Evolutionary conservation across 164 flowering plant species (phyloP).

Genomic region (Houttuynia cordata): DNA sequence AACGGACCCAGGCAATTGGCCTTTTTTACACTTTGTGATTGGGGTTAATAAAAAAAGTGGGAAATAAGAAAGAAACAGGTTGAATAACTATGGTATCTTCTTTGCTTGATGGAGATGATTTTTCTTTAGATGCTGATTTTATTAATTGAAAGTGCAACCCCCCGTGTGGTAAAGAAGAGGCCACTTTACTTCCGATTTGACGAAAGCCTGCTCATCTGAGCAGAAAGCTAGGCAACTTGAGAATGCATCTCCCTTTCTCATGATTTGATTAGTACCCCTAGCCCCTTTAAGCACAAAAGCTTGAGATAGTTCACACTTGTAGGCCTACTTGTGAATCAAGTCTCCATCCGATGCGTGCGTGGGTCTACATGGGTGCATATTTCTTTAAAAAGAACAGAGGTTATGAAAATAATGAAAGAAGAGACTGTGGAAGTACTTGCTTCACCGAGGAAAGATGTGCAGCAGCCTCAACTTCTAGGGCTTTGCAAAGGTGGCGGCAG

Average conservation of each 20-base stretch:
- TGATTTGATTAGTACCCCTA: background rate
- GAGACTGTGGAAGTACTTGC: no score
- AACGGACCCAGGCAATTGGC: background rate
- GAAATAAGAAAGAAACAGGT: background rate
- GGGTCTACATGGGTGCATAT: no score
- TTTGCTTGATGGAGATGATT: background rate
- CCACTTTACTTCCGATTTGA: background rate
- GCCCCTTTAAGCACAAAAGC: background rate
- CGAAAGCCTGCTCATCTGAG: background rate
- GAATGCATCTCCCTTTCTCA: background rate
- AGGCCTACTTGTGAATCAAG: background rate
- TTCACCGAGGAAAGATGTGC: no score
- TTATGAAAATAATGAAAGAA: no score
- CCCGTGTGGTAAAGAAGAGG: background rate
- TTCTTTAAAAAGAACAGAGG: no score
- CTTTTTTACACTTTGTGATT: no score
- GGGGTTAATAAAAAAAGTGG: background rate
- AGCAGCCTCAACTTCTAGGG: no score
- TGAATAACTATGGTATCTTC: background rate
- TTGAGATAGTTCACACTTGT: background rate
- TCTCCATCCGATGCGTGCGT: no score
- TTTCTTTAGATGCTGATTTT: background rate
- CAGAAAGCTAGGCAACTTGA: background rate
- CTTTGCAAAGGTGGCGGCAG: no score
- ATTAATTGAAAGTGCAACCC: background rate